A percentile compares a stretch with the other conserved stretches of the same genome.
These are phyloP conservation scores for Penicillium silybi DNA, from an alignment of 495 filamentous ascomycete species.

Conservation along the genomic window DNA sequence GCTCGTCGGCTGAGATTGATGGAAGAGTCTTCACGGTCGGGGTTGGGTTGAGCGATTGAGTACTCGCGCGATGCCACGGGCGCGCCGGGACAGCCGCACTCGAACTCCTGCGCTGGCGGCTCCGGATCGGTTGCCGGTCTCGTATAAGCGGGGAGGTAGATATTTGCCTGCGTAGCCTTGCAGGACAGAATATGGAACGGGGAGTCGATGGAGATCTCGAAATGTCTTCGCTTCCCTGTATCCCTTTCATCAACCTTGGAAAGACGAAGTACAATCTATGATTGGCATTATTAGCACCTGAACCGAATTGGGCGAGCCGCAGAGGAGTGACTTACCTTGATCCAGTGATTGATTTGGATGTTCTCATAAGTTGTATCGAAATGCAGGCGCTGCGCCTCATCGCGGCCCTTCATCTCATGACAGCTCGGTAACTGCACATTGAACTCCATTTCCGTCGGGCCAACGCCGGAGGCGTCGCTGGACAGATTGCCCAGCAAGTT, in stretches of 20 bases:
- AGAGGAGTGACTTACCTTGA: conserved; percentile 69
- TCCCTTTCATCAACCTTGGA: conserved; percentile 81
- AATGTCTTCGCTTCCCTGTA: conserved; percentile 80
- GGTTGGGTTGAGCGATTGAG: conserved; percentile 33
- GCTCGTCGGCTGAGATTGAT: conserved; percentile 13
- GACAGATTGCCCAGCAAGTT: conserved; percentile 81
- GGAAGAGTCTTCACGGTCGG: conserved; percentile 24
- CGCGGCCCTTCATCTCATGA: conserved; percentile 74
- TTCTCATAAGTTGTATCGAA: conserved; percentile 96
- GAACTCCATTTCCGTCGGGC: conserved; percentile 96
- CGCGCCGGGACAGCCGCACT: conserved; percentile 78
- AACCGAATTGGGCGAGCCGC: not conserved
- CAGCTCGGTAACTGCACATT: conserved; percentile 93
- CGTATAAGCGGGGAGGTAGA: conserved; percentile 79
- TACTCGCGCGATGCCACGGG: conserved; percentile 34
- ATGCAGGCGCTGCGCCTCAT: conserved; percentile 69
- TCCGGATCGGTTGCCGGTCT: conserved; percentile 50
- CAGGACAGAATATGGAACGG: conserved; percentile 96
- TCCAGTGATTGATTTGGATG: conserved; percentile 97
- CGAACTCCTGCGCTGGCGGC: conserved; percentile 47
- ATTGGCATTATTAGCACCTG: not conserved
- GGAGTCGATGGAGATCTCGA: conserved; percentile 98
- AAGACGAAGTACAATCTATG: conserved; percentile 91
- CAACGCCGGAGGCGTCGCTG: conserved; percentile 61
- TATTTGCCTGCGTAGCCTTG: conserved; percentile 88